Evolutionary conservation across 176 grass and related monocot genomes (phyloP).

Genomic region (Elaeis guineensis): DNA sequence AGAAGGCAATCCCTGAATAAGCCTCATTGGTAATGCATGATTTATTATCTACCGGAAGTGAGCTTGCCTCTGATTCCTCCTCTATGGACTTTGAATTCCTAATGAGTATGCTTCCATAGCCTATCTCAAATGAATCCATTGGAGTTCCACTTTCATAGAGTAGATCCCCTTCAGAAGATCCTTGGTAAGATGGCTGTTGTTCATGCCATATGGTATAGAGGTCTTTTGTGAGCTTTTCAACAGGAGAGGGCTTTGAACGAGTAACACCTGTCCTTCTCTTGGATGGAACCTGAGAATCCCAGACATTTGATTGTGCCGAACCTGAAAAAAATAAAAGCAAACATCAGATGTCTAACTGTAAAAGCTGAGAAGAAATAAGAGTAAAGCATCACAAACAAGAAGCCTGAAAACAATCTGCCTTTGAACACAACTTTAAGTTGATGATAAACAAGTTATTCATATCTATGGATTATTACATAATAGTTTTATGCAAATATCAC

Average conservation of each 20-base stretch:
- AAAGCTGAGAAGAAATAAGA: neutral
- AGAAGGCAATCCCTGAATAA: conserved; percentile 31
- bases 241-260: conserved; percentile 42
- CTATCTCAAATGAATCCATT: conserved; percentile 67
- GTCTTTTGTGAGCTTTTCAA: conserved; percentile 82
- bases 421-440: too few relatives aligned
- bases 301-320: conserved; percentile 81
- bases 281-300: conserved; percentile 73
- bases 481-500: too few relatives aligned
- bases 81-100: conserved; percentile 63
- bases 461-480: too few relatives aligned
- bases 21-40: conserved; percentile 47
- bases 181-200: conserved; percentile 41
- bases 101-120: conserved; percentile 82
- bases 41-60: conserved; percentile 64
- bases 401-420: too few relatives aligned
- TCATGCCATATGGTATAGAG: conserved; percentile 78
- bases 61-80: conserved; percentile 93
- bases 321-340: conserved; percentile 33
- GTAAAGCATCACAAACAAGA: too few relatives aligned
- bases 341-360: neutral
- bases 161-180: conserved; percentile 65
- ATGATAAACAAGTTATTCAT: too few relatives aligned
- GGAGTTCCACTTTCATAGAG: conserved; percentile 64
- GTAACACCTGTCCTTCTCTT: conserved; percentile 61